Percentiles rank a stretch among this genome's conserved stretches.
These are phyloP conservation scores for Monsonia emarginata DNA, from an alignment of 441 rosid genomes.

Conservation along the genomic window DNA sequence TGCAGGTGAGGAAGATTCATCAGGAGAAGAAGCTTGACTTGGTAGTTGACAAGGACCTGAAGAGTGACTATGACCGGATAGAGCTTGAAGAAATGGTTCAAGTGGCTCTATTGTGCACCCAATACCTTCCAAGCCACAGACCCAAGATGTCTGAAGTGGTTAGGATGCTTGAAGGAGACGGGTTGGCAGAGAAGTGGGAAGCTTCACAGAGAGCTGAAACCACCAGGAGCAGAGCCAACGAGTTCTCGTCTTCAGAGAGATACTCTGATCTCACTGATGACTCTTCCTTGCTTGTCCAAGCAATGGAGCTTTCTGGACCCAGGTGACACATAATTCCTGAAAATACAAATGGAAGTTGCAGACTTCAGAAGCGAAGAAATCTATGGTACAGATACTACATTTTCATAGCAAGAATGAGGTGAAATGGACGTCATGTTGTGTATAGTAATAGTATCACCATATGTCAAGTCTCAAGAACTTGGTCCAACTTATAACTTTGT, in stretches of 20 bases:
- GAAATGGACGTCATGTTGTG: constrained; percentile 19
- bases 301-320: constrained; percentile 90
- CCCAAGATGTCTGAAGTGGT: constrained; percentile 92
- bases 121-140: constrained; percentile 64
- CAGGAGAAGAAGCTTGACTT: constrained; percentile 71
- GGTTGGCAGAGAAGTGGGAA: constrained; percentile 93
- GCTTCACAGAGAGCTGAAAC: constrained; percentile 65
- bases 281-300: constrained; percentile 68
- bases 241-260: constrained; percentile 53
- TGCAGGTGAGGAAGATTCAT: constrained; percentile 68
- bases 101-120: constrained; percentile 77
- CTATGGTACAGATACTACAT: neutral
- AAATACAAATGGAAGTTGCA: neutral
- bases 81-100: constrained; percentile 84
- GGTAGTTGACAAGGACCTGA: constrained; percentile 76
- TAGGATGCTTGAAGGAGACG: constrained; percentile 93
- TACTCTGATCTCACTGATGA: constrained; percentile 76
- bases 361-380: constrained; percentile 1
- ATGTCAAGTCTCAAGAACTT: constrained; percentile 18
- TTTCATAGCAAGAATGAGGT: constrained; percentile 3
- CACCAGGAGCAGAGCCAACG: constrained; percentile 42
- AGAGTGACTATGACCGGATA: constrained; percentile 50
- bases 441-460: constrained; percentile 20
- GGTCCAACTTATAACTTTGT: constrained; percentile 25
- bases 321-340: constrained; percentile 30